Evolutionary conservation across 805 yeast genomes (phyloP).

Genomic region (Metschnikowia baotianmanensis): DNA sequence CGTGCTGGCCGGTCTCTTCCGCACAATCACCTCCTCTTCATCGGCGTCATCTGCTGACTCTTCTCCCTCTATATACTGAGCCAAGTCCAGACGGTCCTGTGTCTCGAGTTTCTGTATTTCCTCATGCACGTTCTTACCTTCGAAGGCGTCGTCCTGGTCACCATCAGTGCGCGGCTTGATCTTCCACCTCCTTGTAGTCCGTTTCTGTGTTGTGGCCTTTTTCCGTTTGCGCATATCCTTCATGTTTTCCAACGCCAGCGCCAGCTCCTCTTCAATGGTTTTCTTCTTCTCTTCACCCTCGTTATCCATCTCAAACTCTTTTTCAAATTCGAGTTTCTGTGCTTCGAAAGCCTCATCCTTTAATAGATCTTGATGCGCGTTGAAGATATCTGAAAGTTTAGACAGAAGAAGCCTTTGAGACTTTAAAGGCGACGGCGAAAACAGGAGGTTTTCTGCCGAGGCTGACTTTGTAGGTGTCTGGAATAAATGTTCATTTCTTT

Average conservation of each 20-base stretch:
- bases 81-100: slow-evolving; percentile 23
- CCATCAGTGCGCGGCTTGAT: slow-evolving; percentile 38
- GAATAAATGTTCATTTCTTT: background rate
- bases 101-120: slow-evolving; percentile 36
- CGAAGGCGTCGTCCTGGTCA: slow-evolving; percentile 28
- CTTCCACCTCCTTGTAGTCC: slow-evolving; percentile 51
- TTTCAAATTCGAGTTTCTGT: slow-evolving; percentile 17
- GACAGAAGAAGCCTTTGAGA: slow-evolving; percentile 29
- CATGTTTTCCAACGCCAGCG: background rate
- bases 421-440: slow-evolving; percentile 48
- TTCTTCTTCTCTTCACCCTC: slow-evolving; percentile 7
- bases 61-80: slow-evolving; percentile 22
- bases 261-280: slow-evolving; percentile 8
- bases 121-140: slow-evolving; percentile 42
- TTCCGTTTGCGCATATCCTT: slow-evolving; percentile 17
- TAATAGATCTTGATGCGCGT: slow-evolving; percentile 42
- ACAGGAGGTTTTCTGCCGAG: slow-evolving; percentile 25
- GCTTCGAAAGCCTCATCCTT: slow-evolving; percentile 19
- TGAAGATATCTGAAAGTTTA: slow-evolving; percentile 44
- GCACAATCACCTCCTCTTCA: slow-evolving; percentile 16
- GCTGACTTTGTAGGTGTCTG: slow-evolving; percentile 18
- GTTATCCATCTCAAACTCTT: slow-evolving; percentile 8
- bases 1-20: slow-evolving; percentile 15
- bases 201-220: slow-evolving; percentile 46
- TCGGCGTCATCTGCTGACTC: slow-evolving; percentile 14